Conservation (phyloP, 2,329 filamentous ascomycete species). For the Phoma sp. region DNA sequence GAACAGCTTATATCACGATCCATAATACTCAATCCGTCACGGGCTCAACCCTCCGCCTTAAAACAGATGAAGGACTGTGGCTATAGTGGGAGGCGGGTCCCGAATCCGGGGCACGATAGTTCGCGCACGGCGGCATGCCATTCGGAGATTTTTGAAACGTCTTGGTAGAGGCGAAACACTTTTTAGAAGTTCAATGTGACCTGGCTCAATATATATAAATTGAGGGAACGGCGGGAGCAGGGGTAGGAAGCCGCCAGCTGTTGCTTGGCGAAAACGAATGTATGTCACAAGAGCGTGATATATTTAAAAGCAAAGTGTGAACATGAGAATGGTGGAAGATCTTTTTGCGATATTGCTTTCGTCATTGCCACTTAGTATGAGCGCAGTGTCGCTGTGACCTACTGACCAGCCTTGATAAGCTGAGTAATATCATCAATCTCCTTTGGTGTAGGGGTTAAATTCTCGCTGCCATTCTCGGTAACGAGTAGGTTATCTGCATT, state of each 20-base stretch:
- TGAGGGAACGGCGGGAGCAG: conserved; percentile 1
- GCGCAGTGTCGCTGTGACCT: background rate
- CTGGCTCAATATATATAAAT: conserved; percentile 13
- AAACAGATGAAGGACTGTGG: background rate
- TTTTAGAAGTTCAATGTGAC: background rate
- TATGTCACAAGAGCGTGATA: background rate
- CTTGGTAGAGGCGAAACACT: background rate
- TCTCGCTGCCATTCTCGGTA: conserved; percentile 78
- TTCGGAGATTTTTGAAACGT: conserved; percentile 2
- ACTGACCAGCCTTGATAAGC: conserved; percentile 55
- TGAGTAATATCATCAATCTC: conserved; percentile 70
- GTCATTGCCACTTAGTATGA: background rate
- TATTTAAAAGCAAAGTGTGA: background rate
- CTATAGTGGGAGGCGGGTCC: conserved; percentile 3
- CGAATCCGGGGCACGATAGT: background rate
- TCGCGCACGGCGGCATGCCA: background rate
- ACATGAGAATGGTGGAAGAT: conserved; percentile 5
- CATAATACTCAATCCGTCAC: background rate
- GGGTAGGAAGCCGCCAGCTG: background rate
- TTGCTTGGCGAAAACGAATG: conserved; percentile 6
- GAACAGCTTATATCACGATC: background rate
- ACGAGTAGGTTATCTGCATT: conserved; percentile 77
- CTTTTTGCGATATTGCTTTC: conserved; percentile 4
- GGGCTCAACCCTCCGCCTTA: background rate
- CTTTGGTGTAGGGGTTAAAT: conserved; percentile 82